A percentile compares a stretch with the other conserved stretches of the same genome.
phyloP scores from a whole-genome alignment of 2,329 filamentous ascomycete species.

The Clonostachys byssicola region DNA sequence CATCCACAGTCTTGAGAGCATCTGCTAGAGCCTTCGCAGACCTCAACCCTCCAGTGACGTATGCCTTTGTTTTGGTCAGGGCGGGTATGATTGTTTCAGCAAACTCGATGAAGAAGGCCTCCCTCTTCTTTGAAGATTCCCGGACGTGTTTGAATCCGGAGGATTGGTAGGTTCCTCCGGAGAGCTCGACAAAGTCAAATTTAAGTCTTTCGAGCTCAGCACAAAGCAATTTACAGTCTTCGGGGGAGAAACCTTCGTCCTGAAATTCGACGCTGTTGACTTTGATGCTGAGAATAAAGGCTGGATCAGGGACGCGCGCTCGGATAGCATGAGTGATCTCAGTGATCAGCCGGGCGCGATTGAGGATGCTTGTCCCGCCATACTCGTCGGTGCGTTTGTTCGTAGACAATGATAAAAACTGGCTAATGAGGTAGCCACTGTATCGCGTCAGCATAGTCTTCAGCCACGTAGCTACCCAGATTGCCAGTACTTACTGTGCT shows the following conservation, averaged over 20 bases:
- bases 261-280: slow-evolving; percentile 54
- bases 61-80: slow-evolving; percentile 46
- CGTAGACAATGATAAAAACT: slow-evolving; percentile 43
- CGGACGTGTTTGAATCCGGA: slow-evolving; percentile 45
- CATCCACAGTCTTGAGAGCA: slow-evolving; percentile 53
- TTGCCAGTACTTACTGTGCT: slow-evolving; percentile 27
- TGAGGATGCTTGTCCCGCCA: slow-evolving; percentile 33
- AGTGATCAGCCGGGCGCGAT: slow-evolving; percentile 37
- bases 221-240: slow-evolving; percentile 44
- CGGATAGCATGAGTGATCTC: slow-evolving; percentile 32
- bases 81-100: slow-evolving; percentile 44
- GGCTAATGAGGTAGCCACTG: slow-evolving; percentile 44
- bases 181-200: slow-evolving; percentile 56
- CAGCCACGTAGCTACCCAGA: too few species aligned
- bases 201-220: slow-evolving; percentile 37
- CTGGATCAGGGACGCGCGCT: slow-evolving; percentile 11
- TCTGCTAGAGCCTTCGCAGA: slow-evolving; percentile 51
- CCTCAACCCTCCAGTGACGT: slow-evolving; percentile 55
- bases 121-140: slow-evolving; percentile 49
- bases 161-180: slow-evolving; percentile 55
- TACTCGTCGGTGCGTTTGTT: slow-evolving; percentile 48
- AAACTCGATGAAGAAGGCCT: slow-evolving; percentile 58
- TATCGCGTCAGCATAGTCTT: neutral
- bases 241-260: slow-evolving; percentile 42
- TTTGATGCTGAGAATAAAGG: slow-evolving; percentile 48